phyloP scores from a whole-genome alignment of 192 early-diverging fungal genomes.

The Backusella sp. region DNA sequence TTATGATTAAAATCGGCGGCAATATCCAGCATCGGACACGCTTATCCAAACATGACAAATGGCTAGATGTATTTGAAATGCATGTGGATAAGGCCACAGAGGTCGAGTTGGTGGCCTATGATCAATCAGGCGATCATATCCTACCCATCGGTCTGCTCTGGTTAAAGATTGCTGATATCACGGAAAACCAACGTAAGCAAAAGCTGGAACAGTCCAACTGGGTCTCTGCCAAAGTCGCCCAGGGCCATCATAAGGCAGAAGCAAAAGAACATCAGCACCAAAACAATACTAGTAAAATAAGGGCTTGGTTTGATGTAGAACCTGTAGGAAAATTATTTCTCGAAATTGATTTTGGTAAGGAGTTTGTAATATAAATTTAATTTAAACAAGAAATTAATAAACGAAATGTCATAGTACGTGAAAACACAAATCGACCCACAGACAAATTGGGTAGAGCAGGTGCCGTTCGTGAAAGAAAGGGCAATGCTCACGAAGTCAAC shows the following conservation, averaged over 20 bases:
- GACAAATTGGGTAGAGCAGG: slow-evolving; percentile 67
- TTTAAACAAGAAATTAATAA: no score
- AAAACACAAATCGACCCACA: slow-evolving; percentile 42
- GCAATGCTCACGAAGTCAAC: slow-evolving; percentile 79
- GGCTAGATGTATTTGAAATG: slow-evolving; percentile 86
- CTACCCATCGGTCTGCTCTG: slow-evolving; percentile 85
- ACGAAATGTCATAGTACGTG: slow-evolving; percentile 20
- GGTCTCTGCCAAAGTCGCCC: slow-evolving; percentile 42
- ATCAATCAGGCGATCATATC: slow-evolving; percentile 44
- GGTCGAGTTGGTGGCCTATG: slow-evolving; percentile 87
- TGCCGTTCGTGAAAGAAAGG: slow-evolving; percentile 76
- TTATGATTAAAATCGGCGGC: slow-evolving; percentile 84
- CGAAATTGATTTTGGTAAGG: slow-evolving; percentile 78
- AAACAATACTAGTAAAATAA: slow-evolving; percentile 46
- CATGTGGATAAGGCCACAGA: slow-evolving; percentile 88
- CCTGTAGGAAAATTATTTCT: slow-evolving; percentile 85
- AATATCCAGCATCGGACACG: slow-evolving; percentile 70
- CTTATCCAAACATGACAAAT: slow-evolving; percentile 60
- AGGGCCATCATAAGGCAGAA: not conserved
- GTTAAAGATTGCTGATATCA: slow-evolving; percentile 92
- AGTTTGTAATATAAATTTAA: no score
- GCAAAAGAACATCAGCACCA: not conserved
- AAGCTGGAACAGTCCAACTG: slow-evolving; percentile 59
- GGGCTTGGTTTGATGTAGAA: slow-evolving; percentile 87
- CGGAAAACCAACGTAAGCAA: slow-evolving; percentile 75